Percentiles rank a stretch among this genome's conserved stretches.
Conservation (phyloP, 345 rosid genomes). For the Microcos paniculata region DNA sequence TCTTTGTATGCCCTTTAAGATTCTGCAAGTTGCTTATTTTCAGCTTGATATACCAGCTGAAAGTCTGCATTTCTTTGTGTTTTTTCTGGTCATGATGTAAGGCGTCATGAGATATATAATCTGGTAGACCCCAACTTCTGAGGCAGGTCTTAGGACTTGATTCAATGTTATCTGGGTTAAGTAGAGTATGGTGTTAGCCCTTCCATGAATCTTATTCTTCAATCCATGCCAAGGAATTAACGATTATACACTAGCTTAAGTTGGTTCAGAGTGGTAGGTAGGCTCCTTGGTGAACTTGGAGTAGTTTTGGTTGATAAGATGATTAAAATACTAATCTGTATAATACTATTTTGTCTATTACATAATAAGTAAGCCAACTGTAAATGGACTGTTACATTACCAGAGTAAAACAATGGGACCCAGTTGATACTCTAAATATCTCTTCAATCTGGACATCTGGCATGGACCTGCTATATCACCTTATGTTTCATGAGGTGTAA, state of each 20-base stretch:
- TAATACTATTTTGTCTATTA: not conserved
- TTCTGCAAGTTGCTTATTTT: not conserved
- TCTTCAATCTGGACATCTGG: conserved; percentile 6
- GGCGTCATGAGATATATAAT: not conserved
- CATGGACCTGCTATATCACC: conserved; percentile 1
- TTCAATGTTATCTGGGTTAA: not conserved
- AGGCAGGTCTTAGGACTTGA: not conserved
- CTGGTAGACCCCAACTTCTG: not conserved
- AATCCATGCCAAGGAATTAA: not conserved
- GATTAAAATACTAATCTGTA: not conserved
- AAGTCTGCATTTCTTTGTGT: not conserved
- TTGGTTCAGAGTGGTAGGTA: not conserved
- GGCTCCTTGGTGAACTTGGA: conserved; percentile 1
- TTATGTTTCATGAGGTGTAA: conserved; percentile 8
- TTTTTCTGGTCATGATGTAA: not conserved
- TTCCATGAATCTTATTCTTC: conserved; percentile 6
- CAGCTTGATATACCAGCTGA: not conserved
- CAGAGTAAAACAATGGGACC: conserved; percentile 1
- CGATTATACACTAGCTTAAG: not conserved
- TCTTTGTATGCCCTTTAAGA: not conserved
- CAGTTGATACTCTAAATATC: conserved; percentile 6
- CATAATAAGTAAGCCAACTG: conserved; percentile 1
- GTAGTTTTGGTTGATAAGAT: not conserved
- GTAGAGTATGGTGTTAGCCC: not conserved
- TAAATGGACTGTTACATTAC: not conserved